These are phyloP conservation scores for Suillus luteus DNA, from an alignment of 768 basidiomycete species.

Conservation along the genomic window DNA sequence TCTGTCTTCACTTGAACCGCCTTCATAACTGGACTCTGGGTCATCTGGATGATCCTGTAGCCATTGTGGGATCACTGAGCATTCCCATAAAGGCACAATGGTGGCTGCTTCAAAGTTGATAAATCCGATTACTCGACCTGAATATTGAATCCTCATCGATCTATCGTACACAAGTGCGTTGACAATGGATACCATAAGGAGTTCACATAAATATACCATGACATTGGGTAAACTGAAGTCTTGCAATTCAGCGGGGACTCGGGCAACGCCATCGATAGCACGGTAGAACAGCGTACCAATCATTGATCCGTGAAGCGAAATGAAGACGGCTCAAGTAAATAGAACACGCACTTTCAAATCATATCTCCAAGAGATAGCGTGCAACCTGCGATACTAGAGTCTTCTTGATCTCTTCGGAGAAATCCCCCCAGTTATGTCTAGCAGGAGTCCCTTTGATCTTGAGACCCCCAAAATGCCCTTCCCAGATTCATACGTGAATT, in stretches of 20 bases:
- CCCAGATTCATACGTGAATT: too few relatives aligned
- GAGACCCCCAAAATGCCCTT: too few relatives aligned
- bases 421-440: not conserved
- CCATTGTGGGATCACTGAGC: constrained; percentile 25
- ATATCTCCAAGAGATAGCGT: constrained; percentile 3
- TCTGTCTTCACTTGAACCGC: not conserved
- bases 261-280: not conserved
- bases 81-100: constrained; percentile 27
- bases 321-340: not conserved
- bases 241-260: not conserved
- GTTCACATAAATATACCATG: constrained; percentile 3
- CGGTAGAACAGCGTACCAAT: not conserved
- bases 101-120: constrained; percentile 28
- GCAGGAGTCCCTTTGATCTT: not conserved
- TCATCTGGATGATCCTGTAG: constrained; percentile 17
- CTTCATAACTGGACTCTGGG: constrained; percentile 11
- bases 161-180: not conserved
- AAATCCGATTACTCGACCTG: constrained; percentile 6
- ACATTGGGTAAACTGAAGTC: constrained; percentile 8
- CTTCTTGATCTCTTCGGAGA: not conserved
- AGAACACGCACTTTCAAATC: constrained; percentile 2
- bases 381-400: constrained; percentile 2
- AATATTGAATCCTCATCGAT: not conserved
- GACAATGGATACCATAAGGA: not conserved
- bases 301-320: not conserved